Percentiles rank a stretch among this genome's conserved stretches.
phyloP scores from a whole-genome alignment of 805 yeast species.

The Ascoidea asiatica region DNA sequence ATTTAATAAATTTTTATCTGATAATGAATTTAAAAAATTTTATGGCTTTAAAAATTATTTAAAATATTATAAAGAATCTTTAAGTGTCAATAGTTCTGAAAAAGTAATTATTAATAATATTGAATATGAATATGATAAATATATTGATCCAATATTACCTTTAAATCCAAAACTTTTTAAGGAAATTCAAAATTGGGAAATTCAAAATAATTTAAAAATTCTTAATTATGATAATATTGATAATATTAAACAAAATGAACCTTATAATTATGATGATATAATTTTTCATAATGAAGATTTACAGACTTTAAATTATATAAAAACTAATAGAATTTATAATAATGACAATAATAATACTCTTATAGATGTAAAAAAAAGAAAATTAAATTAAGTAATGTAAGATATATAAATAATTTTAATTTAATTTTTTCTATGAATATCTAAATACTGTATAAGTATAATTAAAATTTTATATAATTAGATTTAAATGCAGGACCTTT shows the following conservation, averaged over 20 bases:
- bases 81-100: background rate
- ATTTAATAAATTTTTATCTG: slow-evolving; percentile 38
- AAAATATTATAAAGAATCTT: background rate
- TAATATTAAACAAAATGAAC: background rate
- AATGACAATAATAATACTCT: no score
- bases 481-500: slow-evolving; percentile 43
- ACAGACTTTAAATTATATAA: background rate
- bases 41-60: slow-evolving; percentile 25
- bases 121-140: background rate
- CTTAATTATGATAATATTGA: no score
- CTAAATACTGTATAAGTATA: no score
- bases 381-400: no score
- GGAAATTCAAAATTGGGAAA: background rate
- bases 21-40: slow-evolving; percentile 32
- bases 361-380: no score
- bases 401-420: no score
- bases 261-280: no score
- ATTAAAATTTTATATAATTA: slow-evolving; percentile 6
- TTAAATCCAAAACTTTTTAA: no score
- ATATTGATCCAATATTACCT: background rate
- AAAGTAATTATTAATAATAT: background rate
- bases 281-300: background rate
- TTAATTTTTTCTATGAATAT: background rate
- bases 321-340: no score
- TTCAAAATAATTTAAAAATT: no score